Evolutionary conservation across 305 asterid genomes (phyloP), one percentile per base, ranked within the genome.

Genomic region (Withania somnifera): DNA sequence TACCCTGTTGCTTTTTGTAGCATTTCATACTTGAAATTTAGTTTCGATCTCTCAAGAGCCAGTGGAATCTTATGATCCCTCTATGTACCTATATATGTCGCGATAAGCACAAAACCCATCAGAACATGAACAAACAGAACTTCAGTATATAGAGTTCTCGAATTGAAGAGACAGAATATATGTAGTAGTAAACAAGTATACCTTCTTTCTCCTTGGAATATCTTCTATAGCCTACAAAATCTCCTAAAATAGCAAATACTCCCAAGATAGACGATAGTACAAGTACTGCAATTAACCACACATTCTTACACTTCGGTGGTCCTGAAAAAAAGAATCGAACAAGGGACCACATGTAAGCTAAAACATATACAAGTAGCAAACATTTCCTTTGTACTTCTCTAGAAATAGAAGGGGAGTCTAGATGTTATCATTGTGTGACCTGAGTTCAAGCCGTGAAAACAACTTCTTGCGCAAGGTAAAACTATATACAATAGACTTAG

Each of bases 1-100:
- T 8, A 19, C 0, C 56, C 82, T n/a, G 84, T 75, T 45, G 82
- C 82, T 82, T 75, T 20, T 34, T 82, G 64, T 5, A 82, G 50
- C 6, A 47, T 45, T 73, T 73, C 81, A 9, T 82, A 82, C 64
- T 82, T 82, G 84, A 82, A 82, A 24, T 58, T 75, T 22, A 82
- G 50, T 56, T 81, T 36, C 9, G 81, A 57, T 6, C 64, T 42
- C 68, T 75, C 61, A 40, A 47, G 56, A 36, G 77, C 53, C 10
- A 26, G 34, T 6, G 81, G 84, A 58, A 71, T 71, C 71, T 28
- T 32, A 58, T 69, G 73, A 42, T 57, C 50, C 77, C 67, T 81
- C 4, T 15, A 47, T 1, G 17, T 17, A 26, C 45, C 80, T 66
- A 66, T 75, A 28, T 4, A 50, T 24, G 11, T 15, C n/a, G 34